Conservation (phyloP, 306 rosid species). For the Cicer chorassanicum region DNA sequence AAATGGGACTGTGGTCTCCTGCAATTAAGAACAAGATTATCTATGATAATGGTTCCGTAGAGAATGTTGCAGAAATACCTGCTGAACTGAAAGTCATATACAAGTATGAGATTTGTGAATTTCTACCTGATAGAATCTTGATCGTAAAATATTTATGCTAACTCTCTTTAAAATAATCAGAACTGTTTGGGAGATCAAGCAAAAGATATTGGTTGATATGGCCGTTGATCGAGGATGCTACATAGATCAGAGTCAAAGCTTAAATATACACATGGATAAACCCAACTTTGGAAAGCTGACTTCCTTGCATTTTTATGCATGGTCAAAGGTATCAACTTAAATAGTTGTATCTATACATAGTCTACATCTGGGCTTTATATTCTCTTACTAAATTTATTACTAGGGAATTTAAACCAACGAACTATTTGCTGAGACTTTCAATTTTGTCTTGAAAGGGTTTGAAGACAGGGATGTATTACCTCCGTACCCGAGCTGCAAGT, state of each 20-base stretch:
- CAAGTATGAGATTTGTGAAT: conserved; percentile 59
- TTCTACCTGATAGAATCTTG: not conserved
- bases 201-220: conserved; percentile 88
- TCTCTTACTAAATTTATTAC: not conserved
- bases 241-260: conserved; percentile 94
- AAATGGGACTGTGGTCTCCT: conserved; percentile 91
- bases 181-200: conserved; percentile 98
- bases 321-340: conserved; percentile 68
- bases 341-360: no score
- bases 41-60: conserved; percentile 76
- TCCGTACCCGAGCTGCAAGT: conserved; percentile 79
- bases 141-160: conserved; percentile 39
- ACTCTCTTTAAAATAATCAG: conserved; percentile 49
- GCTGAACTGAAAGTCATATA: conserved; percentile 70
- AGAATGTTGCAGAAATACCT: conserved; percentile 68
- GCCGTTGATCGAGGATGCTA: conserved; percentile 87
- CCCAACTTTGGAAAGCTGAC: conserved; percentile 88
- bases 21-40: conserved; percentile 73
- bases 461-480: conserved; percentile 93
- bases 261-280: conserved; percentile 91
- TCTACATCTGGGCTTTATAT: no score
- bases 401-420: not conserved
- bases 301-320: conserved; percentile 89
- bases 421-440: conserved; percentile 30
- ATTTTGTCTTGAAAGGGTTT: conserved; percentile 59